Evolutionary conservation across 2,329 filamentous ascomycete species (phyloP), one percentile per base, ranked within the genome.

Genomic region (Paramyrothecium sp.): DNA sequence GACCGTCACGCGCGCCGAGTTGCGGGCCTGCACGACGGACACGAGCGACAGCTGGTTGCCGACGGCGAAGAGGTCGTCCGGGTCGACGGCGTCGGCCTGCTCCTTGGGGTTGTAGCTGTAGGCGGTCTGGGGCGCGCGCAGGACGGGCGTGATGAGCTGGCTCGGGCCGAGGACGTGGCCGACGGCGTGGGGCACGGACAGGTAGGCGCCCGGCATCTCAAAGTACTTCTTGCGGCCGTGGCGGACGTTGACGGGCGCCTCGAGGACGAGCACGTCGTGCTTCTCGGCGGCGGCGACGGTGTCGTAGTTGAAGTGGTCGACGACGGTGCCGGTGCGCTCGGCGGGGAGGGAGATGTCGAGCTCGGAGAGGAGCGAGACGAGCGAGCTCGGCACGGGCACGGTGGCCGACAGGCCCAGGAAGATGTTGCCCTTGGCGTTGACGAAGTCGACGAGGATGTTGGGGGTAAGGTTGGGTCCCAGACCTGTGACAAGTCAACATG

Each of bases 301-400:
- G 69, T 98, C 94, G 77, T 95, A 95, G 78, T 91, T 90, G 86
- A 98, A 97, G 80, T 99, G 95, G 76, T 98, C 95, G 60, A 98
- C 89, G 7, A 97, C 89, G 57, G 94, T 80, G 57, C 91, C 88
- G 56, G 89, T 91, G 68, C 93, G 91, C 75, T 97, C 94, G 38
- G 86, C 77, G 44, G 95, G 91, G n/a, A 97, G 85, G 64, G 88
- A 81, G 69, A 99, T 90, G 71, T 97, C 94, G 72, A 97, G 82
- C 76, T 98, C 92, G 67, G 90, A 80, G 54, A 98, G 89, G 56
- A 96, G 82, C 47, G 89, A 89, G 63, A 87, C 86, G 65, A 97
- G 78, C 51, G 90, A 86, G 55, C 85, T 86, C 16, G 94, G 87
- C 3, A 89, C 88, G 17, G 89, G 75, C 52, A 84, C 78, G 56